phyloP scores from a whole-genome alignment of 2,329 filamentous ascomycete species.

The Emericellopsis atlantica region DNA sequence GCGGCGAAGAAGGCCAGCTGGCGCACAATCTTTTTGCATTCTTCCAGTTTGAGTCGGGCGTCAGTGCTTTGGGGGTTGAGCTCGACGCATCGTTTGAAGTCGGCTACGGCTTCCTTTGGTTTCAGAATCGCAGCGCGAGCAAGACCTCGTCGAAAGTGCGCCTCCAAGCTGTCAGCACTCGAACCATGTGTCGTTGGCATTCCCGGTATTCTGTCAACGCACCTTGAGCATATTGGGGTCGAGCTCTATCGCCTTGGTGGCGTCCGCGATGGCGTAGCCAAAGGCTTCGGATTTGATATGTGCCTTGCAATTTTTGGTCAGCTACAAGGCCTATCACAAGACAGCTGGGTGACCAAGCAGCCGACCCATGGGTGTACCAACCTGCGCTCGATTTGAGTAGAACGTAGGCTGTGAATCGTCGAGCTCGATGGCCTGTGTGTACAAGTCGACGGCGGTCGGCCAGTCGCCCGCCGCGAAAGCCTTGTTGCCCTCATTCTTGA shows the following conservation, averaged over 20 bases:
- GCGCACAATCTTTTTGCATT: constrained; percentile 91
- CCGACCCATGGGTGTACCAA: constrained; percentile 26
- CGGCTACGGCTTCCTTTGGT: constrained; percentile 76
- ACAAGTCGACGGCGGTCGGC: constrained; percentile 67
- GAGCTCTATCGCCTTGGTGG: constrained; percentile 80
- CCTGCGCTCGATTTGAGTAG: constrained; percentile 91
- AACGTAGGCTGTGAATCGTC: constrained; percentile 79
- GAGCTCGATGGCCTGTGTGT: constrained; percentile 75
- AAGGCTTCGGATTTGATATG: constrained; percentile 94
- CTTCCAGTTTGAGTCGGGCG: constrained; percentile 78
- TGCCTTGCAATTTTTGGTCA: constrained; percentile 39
- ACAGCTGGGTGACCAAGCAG: constrained; percentile 13
- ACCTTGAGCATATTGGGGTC: constrained; percentile 86
- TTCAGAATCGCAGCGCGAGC: constrained; percentile 85
- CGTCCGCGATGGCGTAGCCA: constrained; percentile 84
- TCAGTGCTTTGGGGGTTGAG: constrained; percentile 82
- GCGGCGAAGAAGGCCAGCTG: constrained; percentile 87
- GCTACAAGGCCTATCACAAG: constrained; percentile 31
- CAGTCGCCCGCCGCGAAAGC: constrained; percentile 85
- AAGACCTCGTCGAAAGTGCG: constrained; percentile 86
- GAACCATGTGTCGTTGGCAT: neutral
- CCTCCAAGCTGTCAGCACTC: constrained; percentile 33
- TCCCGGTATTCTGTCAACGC: constrained; percentile 8
- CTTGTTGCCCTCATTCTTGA: constrained; percentile 92
- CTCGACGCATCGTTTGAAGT: constrained; percentile 84